Percentiles rank a stretch among this genome's conserved stretches.
These are phyloP conservation scores for Aristolochia contorta DNA, from an alignment of 164 flowering plant genomes.

Conservation along the genomic window DNA sequence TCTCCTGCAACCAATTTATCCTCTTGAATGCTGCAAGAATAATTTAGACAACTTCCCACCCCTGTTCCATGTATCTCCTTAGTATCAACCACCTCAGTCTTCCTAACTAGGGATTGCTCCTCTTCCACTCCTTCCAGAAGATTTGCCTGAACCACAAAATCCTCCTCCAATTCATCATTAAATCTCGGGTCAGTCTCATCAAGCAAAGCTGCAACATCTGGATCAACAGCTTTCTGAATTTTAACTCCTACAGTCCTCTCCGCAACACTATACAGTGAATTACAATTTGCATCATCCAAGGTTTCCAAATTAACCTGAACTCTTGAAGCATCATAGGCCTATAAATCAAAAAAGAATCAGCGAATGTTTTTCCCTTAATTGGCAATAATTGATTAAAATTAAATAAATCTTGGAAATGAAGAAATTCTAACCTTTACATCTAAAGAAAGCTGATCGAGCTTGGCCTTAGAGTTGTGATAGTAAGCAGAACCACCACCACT, in stretches of 20 bases:
- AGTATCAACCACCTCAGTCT: slow-evolving; percentile 12
- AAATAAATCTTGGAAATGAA: not conserved
- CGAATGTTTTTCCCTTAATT: not conserved
- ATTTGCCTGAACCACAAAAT: slow-evolving; percentile 76
- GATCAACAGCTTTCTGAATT: slow-evolving; percentile 68
- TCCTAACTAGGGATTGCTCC: slow-evolving; percentile 17
- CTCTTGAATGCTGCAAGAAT: slow-evolving; percentile 1
- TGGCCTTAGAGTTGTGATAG: slow-evolving; percentile 59
- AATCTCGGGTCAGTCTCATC: slow-evolving; percentile 63
- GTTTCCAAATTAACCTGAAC: slow-evolving; percentile 24
- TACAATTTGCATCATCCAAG: slow-evolving; percentile 25
- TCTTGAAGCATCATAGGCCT: slow-evolving; percentile 94
- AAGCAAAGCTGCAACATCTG: slow-evolving; percentile 70
- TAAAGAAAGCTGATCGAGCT: slow-evolving; percentile 40
- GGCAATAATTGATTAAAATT: not conserved
- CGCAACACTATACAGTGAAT: slow-evolving; percentile 43
- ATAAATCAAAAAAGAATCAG: not conserved
- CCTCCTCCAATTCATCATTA: slow-evolving; percentile 92
- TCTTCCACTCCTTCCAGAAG: slow-evolving; percentile 28
- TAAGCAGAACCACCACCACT: slow-evolving; percentile 70
- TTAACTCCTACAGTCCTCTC: slow-evolving; percentile 47
- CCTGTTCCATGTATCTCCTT: slow-evolving; percentile 5
- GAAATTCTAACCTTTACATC: slow-evolving; percentile 64
- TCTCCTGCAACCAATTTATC: slow-evolving; percentile 2
- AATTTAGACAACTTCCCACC: not conserved